Evolutionary conservation across 768 basidiomycete species (phyloP).

Genomic region (Exidia glandulosa): DNA sequence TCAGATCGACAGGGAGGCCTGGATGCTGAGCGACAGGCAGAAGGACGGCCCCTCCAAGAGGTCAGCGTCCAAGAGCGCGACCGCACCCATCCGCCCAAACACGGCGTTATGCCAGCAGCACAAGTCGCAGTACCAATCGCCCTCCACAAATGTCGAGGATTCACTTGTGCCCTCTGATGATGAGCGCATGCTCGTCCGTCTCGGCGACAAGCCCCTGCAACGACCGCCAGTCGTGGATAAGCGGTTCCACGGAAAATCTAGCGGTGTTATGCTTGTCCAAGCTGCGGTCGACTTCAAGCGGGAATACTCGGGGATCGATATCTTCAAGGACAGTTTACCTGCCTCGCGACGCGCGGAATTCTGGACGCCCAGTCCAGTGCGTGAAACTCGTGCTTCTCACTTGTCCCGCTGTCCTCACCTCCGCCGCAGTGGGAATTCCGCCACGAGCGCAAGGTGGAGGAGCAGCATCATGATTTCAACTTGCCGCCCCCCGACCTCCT

Average conservation of each 20-base stretch:
- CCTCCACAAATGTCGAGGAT: not conserved
- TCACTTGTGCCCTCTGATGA: not conserved
- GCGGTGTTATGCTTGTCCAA: slow-evolving; percentile 40
- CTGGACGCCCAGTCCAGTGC: slow-evolving; percentile 22
- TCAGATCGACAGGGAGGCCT: slow-evolving; percentile 7
- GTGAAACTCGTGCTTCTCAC: slow-evolving; percentile 8
- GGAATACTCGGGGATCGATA: slow-evolving; percentile 35
- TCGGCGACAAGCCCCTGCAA: not conserved
- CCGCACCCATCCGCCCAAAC: not conserved
- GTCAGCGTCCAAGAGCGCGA: not conserved
- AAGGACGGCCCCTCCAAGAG: not conserved
- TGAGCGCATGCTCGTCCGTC: not conserved
- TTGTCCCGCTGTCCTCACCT: slow-evolving; percentile 1
- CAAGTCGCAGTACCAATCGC: not conserved
- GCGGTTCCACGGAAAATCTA: slow-evolving; percentile 45
- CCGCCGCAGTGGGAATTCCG: slow-evolving; percentile 6
- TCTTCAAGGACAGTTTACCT: slow-evolving; percentile 7
- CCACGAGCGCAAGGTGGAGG: slow-evolving; percentile 1
- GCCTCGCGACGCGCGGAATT: slow-evolving; percentile 13
- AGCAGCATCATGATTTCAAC: slow-evolving; percentile 9
- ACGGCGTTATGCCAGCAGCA: not conserved
- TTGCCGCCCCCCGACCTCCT: slow-evolving; percentile 34
- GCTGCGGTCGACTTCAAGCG: slow-evolving; percentile 49
- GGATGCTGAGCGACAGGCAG: not conserved
- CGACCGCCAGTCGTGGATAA: not conserved